Base-by-base conservation (phyloP, 2,329 filamentous ascomycete species). In the Pestalotiopsis sp. region DNA sequence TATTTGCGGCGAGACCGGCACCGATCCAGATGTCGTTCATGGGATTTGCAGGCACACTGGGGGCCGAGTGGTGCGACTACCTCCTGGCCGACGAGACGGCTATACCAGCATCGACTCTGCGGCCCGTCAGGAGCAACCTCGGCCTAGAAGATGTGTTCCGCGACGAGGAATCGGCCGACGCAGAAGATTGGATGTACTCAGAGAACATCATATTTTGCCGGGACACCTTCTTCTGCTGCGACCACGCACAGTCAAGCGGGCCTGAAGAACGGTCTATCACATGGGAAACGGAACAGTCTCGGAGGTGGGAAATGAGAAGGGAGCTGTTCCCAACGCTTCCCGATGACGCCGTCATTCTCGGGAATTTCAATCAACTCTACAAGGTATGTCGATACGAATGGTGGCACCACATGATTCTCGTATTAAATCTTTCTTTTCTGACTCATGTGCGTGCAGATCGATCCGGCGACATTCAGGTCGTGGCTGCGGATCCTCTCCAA, bases 11-110 rank as follows among this genome's bases (percentile, higher is more conserved):
- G 25, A 90, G 97, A 31, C 94, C 96, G 17, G 94, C 95, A 2
- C 96, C 96, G 0, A 94, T 99, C 58, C 96, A 99, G 73, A 99
- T 99, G 96, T 97, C 96, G 0, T 99, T 99, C 76, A 99, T 99
- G 96, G 96, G 96, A 0, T 99, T 99, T 78, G 96, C 96, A 0
- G 96, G 96, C 11, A 98, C 95, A 0, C 84, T 99, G 1, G 96
- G 96, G 5, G 96, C 96, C 2, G 96, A 99, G 78, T 99, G 96
- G 96, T 99, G 96, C 74, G 96, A 99, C 78, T 99, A 99, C 76
- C 90, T 99, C 17, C 87, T 98, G 31, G 95, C 96, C 3, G 96
- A 99, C 76, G 86, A 92, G 64, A 95, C 92, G 1, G 94, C 96
- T 0, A 91, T 99, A 66, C 96, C 96, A 0, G 87, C 86, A 0